Percentiles rank a stretch among this genome's conserved stretches.
These are phyloP conservation scores for Tricholoma furcatifolium DNA, from an alignment of 768 basidiomycete genomes.

Conservation along the genomic window DNA sequence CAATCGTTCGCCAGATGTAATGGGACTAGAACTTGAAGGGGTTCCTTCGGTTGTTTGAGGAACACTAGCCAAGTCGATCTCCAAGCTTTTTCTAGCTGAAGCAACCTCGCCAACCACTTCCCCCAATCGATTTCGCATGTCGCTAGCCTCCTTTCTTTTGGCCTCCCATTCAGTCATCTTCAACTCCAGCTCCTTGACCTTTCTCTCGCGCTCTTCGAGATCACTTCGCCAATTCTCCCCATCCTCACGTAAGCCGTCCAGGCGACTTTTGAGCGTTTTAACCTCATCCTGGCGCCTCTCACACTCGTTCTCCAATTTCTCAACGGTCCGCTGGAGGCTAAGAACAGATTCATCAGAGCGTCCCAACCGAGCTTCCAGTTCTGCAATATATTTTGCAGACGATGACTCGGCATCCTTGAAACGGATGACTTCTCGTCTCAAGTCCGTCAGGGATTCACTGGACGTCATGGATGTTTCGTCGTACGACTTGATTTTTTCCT, in stretches of 20 bases:
- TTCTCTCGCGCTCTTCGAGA: slow-evolving; percentile 79
- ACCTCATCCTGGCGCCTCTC: slow-evolving; percentile 74
- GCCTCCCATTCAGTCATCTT: slow-evolving; percentile 79
- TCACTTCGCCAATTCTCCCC: slow-evolving; percentile 83
- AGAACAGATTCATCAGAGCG: slow-evolving; percentile 79
- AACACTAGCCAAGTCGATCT: slow-evolving; percentile 41
- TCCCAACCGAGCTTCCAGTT: slow-evolving; percentile 79
- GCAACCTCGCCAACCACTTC: slow-evolving; percentile 69
- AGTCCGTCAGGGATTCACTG: slow-evolving; percentile 76
- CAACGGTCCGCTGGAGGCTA: slow-evolving; percentile 66
- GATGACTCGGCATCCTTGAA: slow-evolving; percentile 76
- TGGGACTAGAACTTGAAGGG: slow-evolving; percentile 20
- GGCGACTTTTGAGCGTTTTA: slow-evolving; percentile 63
- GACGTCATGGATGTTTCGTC: slow-evolving; percentile 78
- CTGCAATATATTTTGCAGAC: slow-evolving; percentile 77
- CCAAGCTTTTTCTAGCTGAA: slow-evolving; percentile 65
- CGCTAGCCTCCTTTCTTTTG: slow-evolving; percentile 64
- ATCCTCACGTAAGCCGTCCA: slow-evolving; percentile 69
- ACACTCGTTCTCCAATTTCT: slow-evolving; percentile 73
- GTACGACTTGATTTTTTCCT: slow-evolving; percentile 85
- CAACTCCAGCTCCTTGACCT: slow-evolving; percentile 72
- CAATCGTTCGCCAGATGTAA: slow-evolving; percentile 25
- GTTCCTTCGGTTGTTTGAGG: slow-evolving; percentile 13
- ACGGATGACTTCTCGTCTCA: slow-evolving; percentile 78
- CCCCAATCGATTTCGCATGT: slow-evolving; percentile 65